Conservation (phyloP, 371 early-diverging fungal species). For the Rhizopus microsporus region DNA sequence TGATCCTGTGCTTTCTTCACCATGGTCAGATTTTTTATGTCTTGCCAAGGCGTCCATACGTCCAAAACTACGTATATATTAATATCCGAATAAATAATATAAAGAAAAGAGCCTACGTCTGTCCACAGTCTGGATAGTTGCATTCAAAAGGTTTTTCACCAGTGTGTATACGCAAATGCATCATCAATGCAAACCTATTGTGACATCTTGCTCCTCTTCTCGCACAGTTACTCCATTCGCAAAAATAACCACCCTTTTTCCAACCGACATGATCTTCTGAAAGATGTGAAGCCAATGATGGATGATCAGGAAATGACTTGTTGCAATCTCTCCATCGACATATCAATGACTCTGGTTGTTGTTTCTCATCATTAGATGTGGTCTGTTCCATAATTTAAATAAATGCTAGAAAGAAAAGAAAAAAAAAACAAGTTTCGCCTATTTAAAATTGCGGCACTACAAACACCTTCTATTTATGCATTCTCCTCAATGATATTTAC, state of each 20-base stretch:
- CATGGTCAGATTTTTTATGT: constrained; percentile 40
- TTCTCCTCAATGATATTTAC: not conserved
- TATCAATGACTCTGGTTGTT: not conserved
- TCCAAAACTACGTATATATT: constrained; percentile 35
- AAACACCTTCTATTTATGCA: not conserved
- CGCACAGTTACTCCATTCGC: constrained; percentile 64
- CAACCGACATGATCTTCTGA: constrained; percentile 71
- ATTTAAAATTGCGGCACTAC: not conserved
- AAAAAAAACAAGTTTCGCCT: not conserved
- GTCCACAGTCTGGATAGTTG: constrained; percentile 38
- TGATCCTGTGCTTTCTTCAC: constrained; percentile 16
- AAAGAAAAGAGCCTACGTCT: constrained; percentile 33
- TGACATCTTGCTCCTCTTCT: constrained; percentile 63
- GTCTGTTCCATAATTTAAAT: not conserved
- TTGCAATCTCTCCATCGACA: constrained; percentile 60
- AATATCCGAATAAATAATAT: not conserved
- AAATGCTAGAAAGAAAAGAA: not conserved
- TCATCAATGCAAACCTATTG: constrained; percentile 65
- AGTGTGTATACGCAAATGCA: constrained; percentile 70
- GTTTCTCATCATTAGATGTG: not conserved
- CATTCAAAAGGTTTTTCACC: constrained; percentile 73
- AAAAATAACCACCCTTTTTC: constrained; percentile 63
- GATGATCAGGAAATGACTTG: constrained; percentile 38
- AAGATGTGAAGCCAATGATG: constrained; percentile 53
- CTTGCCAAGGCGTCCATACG: constrained; percentile 46